A percentile compares a stretch with the other conserved stretches of the same genome.
These are phyloP conservation scores for Nannochloropsis salina DNA, from an alignment of 108 stramenopile genomes.

Conservation along the genomic window DNA sequence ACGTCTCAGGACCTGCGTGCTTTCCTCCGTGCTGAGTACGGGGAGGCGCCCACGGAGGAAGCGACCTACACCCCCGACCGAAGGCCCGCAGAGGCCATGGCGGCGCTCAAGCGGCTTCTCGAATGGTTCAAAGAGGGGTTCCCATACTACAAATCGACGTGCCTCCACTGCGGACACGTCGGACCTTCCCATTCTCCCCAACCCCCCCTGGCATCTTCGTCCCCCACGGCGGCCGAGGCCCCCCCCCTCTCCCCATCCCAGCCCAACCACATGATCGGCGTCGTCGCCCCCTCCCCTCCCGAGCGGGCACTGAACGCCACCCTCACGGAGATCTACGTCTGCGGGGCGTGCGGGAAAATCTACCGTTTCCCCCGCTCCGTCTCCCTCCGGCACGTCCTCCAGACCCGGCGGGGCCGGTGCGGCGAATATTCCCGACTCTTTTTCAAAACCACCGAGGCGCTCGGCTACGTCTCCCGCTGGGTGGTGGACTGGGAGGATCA, in stretches of 20 bases:
- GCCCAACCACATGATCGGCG: not conserved
- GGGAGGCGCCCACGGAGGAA: not conserved
- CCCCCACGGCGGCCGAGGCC: not conserved
- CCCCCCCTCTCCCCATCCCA: no score
- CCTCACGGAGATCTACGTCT: constrained; percentile 34
- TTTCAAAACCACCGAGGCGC: constrained; percentile 27
- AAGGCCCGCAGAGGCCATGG: constrained; percentile 19
- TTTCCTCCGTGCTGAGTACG: constrained; percentile 8
- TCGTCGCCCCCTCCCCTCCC: not conserved
- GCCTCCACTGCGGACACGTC: not conserved
- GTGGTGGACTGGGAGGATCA: constrained; percentile 46
- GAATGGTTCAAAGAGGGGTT: constrained; percentile 40
- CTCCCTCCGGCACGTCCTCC: constrained; percentile 35
- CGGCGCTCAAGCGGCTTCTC: constrained; percentile 28
- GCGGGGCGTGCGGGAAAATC: constrained; percentile 24
- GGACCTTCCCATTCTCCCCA: not conserved
- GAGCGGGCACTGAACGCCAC: constrained; percentile 2
- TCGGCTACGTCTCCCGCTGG: constrained; percentile 37
- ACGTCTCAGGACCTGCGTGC: not conserved
- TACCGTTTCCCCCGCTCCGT: constrained; percentile 31
- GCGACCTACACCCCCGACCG: constrained; percentile 18
- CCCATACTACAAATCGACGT: not conserved
- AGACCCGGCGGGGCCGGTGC: constrained; percentile 38
- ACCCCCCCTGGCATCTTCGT: not conserved
- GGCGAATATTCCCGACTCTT: constrained; percentile 45